A percentile compares a stretch with the other conserved stretches of the same genome.
Conservation (phyloP, 2,329 filamentous ascomycete genomes). For the Orbilia oligospora region DNA sequence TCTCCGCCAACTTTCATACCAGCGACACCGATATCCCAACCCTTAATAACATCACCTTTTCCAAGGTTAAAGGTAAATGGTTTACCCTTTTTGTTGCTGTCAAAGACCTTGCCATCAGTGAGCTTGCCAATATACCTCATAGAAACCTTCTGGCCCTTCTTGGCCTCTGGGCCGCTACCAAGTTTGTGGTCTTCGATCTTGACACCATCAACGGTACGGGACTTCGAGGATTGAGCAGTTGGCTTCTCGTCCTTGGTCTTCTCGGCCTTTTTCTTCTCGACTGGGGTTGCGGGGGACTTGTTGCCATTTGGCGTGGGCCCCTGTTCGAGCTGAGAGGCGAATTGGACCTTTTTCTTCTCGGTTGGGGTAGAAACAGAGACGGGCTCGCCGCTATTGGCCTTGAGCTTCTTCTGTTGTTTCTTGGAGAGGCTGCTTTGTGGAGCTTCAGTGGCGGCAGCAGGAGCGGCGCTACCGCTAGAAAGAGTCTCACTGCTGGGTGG, state of each 20-base stretch:
- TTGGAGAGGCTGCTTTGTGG: conserved; percentile 82
- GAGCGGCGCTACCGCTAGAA: conserved; percentile 36
- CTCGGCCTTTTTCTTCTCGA: conserved; percentile 67
- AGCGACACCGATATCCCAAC: conserved; percentile 93
- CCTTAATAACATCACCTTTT: conserved; percentile 96
- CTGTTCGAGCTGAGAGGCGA: conserved; percentile 98
- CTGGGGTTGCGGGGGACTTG: conserved; percentile 63
- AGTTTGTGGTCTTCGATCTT: conserved; percentile 96
- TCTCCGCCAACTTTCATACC: conserved; percentile 96
- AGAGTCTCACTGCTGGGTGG: conserved; percentile 70
- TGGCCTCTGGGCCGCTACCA: conserved; percentile 85
- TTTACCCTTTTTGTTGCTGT: conserved; percentile 99
- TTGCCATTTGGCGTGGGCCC: conserved; percentile 83
- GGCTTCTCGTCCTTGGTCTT: conserved; percentile 68
- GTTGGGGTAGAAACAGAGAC: conserved; percentile 75
- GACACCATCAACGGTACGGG: conserved; percentile 79
- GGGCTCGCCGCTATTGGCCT: conserved; percentile 97
- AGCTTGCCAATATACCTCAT: conserved; percentile 99
- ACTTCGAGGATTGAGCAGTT: conserved; percentile 68
- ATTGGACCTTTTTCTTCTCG: conserved; percentile 93
- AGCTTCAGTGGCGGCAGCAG: conserved; percentile 64
- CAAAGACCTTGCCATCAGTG: conserved; percentile 93
- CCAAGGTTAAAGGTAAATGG: conserved; percentile 97
- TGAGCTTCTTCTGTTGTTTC: conserved; percentile 97
- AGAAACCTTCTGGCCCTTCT: conserved; percentile 89